phyloP scores from a whole-genome alignment of 148 eudicot genomes.

The Cornus suecica region DNA sequence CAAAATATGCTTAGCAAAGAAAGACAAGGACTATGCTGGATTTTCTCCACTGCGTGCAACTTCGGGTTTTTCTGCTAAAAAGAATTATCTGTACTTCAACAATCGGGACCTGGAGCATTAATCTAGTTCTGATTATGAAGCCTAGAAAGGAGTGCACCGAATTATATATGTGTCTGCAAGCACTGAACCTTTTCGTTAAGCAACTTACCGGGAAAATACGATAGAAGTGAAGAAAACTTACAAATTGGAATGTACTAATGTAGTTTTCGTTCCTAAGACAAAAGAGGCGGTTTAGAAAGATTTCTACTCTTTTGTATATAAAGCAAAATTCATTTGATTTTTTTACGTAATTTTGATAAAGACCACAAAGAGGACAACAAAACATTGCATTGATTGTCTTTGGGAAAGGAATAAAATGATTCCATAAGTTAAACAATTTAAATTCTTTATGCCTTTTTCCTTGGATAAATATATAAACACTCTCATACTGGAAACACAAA shows the following conservation, averaged over 20 bases:
- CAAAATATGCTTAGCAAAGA: slow-evolving; percentile 34
- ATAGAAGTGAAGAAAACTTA: too few relatives aligned
- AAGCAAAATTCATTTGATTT: too few relatives aligned
- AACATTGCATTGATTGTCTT: too few relatives aligned
- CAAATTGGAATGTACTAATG: background rate
- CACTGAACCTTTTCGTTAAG: background rate
- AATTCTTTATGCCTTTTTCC: too few relatives aligned
- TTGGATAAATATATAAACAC: too few relatives aligned
- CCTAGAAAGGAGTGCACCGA: background rate
- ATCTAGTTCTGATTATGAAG: background rate
- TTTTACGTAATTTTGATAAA: too few relatives aligned
- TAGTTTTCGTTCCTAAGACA: background rate
- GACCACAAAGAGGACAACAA: too few relatives aligned
- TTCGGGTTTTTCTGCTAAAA: slow-evolving; percentile 27
- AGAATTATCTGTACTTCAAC: slow-evolving; percentile 31
- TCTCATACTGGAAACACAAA: too few relatives aligned
- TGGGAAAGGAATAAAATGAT: too few relatives aligned
- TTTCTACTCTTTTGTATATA: too few relatives aligned
- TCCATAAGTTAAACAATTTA: too few relatives aligned
- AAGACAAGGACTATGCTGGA: slow-evolving; percentile 28
- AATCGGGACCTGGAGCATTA: slow-evolving; percentile 6
- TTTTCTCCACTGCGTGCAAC: slow-evolving; percentile 28
- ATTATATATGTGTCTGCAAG: background rate
- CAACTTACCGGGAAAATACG: background rate
- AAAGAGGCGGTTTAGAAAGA: background rate